These are phyloP conservation scores for Ashbya aceris DNA, from an alignment of 1,139 yeast genomes.

Conservation along the genomic window DNA sequence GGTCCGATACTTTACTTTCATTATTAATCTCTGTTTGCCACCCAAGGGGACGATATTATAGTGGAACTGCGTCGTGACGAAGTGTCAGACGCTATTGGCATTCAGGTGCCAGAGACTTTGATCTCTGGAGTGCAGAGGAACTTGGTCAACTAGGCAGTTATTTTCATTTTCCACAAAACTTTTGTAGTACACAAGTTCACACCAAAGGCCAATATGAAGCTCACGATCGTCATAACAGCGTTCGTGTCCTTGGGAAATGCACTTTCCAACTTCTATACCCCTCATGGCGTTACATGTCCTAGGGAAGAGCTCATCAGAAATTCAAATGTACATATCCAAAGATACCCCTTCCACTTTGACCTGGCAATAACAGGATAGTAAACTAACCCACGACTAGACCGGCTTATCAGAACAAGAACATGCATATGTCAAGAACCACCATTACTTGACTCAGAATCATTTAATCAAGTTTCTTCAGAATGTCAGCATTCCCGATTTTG, in stretches of 20 bases:
- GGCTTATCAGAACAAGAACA: conserved; percentile 29
- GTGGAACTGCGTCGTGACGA: no score
- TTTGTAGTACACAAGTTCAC: not conserved
- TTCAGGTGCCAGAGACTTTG: no score
- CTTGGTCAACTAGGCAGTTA: not conserved
- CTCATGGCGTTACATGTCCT: conserved; percentile 38
- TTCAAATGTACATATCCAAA: conserved; percentile 20
- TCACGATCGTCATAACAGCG: not conserved
- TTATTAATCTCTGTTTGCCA: not conserved
- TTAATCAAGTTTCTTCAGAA: conserved; percentile 32
- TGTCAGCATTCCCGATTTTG: conserved; percentile 34
- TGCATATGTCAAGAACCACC: conserved; percentile 33
- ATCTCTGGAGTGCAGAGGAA: no score
- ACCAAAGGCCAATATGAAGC: conserved; percentile 1
- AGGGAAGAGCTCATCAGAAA: conserved; percentile 31
- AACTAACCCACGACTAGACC: conserved; percentile 7
- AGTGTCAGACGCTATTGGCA: no score
- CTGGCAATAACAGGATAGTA: not conserved
- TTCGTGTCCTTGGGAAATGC: not conserved
- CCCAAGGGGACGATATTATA: no score
- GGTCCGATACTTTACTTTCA: not conserved
- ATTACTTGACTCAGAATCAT: conserved; percentile 29
- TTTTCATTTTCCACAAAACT: conserved; percentile 1
- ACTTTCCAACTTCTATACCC: conserved; percentile 31
- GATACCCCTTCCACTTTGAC: not conserved